These are phyloP conservation scores for Byssothecium circinans DNA, from an alignment of 2,329 filamentous ascomycete genomes.

Conservation along the genomic window DNA sequence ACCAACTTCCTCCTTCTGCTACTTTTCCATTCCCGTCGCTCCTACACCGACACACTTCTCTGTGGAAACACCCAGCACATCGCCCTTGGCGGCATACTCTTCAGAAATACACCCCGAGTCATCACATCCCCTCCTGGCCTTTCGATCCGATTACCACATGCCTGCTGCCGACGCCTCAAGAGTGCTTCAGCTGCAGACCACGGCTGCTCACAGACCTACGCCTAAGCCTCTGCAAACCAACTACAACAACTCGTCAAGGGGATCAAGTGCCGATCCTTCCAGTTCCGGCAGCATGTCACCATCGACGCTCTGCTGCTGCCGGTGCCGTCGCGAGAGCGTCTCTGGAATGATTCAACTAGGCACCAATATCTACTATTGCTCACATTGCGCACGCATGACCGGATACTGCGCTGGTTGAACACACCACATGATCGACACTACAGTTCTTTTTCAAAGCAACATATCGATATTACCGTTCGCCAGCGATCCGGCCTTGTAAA, in stretches of 20 bases:
- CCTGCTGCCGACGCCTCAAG: slow-evolving; percentile 34
- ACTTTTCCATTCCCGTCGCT: slow-evolving; percentile 36
- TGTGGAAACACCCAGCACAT: slow-evolving; percentile 32
- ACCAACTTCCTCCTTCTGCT: slow-evolving; percentile 43
- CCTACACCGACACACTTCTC: slow-evolving; percentile 30
- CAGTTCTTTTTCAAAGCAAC: not conserved
- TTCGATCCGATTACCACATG: slow-evolving; percentile 23
- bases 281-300: slow-evolving; percentile 15
- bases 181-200: slow-evolving; percentile 44
- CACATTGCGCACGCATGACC: slow-evolving; percentile 44
- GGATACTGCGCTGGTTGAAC: slow-evolving; percentile 42
- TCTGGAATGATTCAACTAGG: slow-evolving; percentile 41
- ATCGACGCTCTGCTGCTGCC: slow-evolving; percentile 32
- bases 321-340: slow-evolving; percentile 37
- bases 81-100: slow-evolving; percentile 26
- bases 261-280: slow-evolving; percentile 6
- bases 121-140: slow-evolving; percentile 40
- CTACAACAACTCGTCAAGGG: slow-evolving; percentile 12
- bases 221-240: slow-evolving; percentile 30
- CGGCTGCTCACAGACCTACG: slow-evolving; percentile 38
- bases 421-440: not conserved
- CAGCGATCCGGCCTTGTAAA: not conserved
- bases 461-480: not conserved
- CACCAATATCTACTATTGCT: slow-evolving; percentile 46
- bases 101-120: slow-evolving; percentile 32